Evolutionary conservation across 2,329 filamentous ascomycete genomes (phyloP), one percentile per base, ranked within the genome.

Genomic region (Botrytis squamosa): DNA sequence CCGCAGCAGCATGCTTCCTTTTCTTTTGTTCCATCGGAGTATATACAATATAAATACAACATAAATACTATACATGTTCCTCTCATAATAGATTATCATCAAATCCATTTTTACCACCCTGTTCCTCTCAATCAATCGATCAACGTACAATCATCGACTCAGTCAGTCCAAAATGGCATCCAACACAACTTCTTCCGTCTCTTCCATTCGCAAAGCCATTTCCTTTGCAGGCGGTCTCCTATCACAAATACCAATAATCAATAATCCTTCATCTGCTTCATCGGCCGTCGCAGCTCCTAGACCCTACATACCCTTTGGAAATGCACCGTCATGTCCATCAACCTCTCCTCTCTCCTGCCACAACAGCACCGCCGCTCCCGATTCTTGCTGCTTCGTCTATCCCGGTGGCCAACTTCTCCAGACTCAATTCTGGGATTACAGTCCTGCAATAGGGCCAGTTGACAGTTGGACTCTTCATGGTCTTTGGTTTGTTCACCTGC

Each of bases 391-490:
- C 83, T 92, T 94, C 84, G 92, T 92, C 79, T 86, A 89, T 38
- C 92, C 92, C 0, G 90, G 91, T 8, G 92, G 92, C 4, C 88
- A 92, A 75, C 84, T 94, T 67, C 85, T 94, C 8, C 88, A 89
- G 82, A 94, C 92, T 2, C 92, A 94, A 77, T 94, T 94, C 83
- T 94, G 92, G 92, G 92, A 94, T 80, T 88, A 89, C 1, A 82
- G 87, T 75, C 91, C 91, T 1, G 84, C 87, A 1, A 86, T 89
- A 10, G 81, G 92, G 0, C 91, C 92, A 3, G 82, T 82, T 68
- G 87, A 93, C 79, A 90, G 88, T 9, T 95, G 92, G 92, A 93
- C 91, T 1, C 87, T 93, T 59, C 92, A 94, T 79, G 91, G 91
- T 1, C 85, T 94, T 14, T 92, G 83, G 79, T 80, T 70, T 29